phyloP scores from a whole-genome alignment of 306 rosid species.

The Hippophae gyantsensis region DNA sequence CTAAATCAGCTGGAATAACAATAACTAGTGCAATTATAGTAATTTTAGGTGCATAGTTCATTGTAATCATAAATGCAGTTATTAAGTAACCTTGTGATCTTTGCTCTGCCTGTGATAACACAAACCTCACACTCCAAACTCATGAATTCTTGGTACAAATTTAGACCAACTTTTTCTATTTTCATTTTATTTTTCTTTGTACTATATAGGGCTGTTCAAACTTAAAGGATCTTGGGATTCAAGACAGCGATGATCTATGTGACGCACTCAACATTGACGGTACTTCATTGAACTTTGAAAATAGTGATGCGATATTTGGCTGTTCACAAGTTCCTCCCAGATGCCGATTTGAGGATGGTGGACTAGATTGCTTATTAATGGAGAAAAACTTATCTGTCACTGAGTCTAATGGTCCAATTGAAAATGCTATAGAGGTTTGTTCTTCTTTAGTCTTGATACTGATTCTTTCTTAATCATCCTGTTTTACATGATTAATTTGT shows the following conservation, averaged over 20 bases:
- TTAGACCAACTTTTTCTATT: not conserved
- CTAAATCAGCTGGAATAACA: no score
- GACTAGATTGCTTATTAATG: slow-evolving; percentile 44
- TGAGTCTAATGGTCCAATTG: slow-evolving; percentile 45
- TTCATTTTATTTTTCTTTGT: not conserved
- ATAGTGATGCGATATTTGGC: slow-evolving; percentile 39
- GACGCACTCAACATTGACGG: slow-evolving; percentile 43
- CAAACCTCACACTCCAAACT: no score
- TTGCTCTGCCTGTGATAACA: no score
- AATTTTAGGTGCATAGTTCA: no score
- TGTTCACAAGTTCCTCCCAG: slow-evolving; percentile 33
- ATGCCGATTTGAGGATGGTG: slow-evolving; percentile 49
- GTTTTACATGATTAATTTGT: not conserved
- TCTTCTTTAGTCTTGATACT: slow-evolving; percentile 6
- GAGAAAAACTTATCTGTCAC: slow-evolving; percentile 46
- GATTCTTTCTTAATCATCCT: not conserved
- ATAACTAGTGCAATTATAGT: no score
- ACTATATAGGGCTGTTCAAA: slow-evolving; percentile 30
- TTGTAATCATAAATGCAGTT: no score
- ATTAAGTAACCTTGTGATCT: no score
- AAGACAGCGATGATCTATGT: slow-evolving; percentile 35
- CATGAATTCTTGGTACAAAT: not conserved
- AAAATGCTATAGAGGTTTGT: slow-evolving; percentile 54
- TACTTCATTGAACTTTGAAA: slow-evolving; percentile 32
- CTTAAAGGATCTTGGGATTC: slow-evolving; percentile 38